Conservation (phyloP, 352 stramenopile genomes). For the Phytophthora colocasiae region DNA sequence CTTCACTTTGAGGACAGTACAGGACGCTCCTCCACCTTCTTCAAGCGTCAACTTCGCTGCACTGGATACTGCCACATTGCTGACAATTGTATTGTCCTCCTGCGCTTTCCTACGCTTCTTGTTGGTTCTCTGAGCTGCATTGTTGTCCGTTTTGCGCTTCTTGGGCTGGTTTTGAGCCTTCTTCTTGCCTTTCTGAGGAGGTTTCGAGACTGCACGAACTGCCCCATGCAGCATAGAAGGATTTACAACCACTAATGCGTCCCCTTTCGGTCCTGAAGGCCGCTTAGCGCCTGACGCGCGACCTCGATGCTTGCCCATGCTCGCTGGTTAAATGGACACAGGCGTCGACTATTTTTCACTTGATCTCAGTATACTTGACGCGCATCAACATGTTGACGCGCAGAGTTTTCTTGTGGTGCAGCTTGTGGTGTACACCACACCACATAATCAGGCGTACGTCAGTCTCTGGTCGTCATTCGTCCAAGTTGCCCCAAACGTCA, state of each 20-base stretch:
- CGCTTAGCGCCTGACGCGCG: conserved; percentile 8
- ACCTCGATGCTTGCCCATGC: conserved; percentile 43
- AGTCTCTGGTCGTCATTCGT: conserved; percentile 33
- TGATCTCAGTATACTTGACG: conserved; percentile 3
- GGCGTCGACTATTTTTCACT: conserved; percentile 14
- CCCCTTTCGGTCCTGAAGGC: conserved; percentile 7
- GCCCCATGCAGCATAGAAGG: conserved; percentile 39
- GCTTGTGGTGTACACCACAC: conserved; percentile 19
- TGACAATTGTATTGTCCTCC: conserved; percentile 8
- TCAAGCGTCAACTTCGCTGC: conserved; percentile 27
- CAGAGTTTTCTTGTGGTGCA: conserved; percentile 27
- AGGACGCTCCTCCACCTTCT: conserved; percentile 15
- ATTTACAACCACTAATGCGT: conserved; percentile 61
- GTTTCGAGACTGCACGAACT: neutral
- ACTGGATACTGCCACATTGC: conserved; percentile 28
- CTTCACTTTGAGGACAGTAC: conserved; percentile 41
- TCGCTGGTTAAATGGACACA: conserved; percentile 7
- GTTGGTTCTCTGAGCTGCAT: neutral
- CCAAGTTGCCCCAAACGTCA: conserved; percentile 15
- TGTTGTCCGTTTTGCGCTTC: conserved; percentile 17
- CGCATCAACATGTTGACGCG: conserved; percentile 33
- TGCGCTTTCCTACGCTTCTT: conserved; percentile 22
- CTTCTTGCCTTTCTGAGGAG: conserved; percentile 16
- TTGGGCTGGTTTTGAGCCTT: conserved; percentile 20
- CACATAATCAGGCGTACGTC: conserved; percentile 8